A percentile compares a stretch with the other conserved stretches of the same genome.
These are phyloP conservation scores for Parastagonospora nodorum DNA, from an alignment of 2,329 filamentous ascomycete genomes.

Conservation along the genomic window DNA sequence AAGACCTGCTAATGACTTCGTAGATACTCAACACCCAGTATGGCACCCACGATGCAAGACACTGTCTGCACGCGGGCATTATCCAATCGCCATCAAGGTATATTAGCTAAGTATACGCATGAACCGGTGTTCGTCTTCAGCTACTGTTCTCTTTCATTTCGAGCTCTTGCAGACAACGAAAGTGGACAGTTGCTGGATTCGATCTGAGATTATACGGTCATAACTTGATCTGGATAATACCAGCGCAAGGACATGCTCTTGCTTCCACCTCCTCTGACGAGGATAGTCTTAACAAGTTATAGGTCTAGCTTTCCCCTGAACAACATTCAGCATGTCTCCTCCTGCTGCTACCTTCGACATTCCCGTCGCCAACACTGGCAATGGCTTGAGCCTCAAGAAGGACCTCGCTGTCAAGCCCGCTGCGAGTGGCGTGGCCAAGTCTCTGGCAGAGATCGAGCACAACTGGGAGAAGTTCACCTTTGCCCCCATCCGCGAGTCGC, in stretches of 20 bases:
- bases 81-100: slow-evolving; percentile 46
- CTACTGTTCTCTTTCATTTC: slow-evolving; percentile 3
- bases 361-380: slow-evolving; percentile 41
- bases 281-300: slow-evolving; percentile 36
- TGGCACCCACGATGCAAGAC: slow-evolving; percentile 37
- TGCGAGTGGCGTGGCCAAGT: slow-evolving; percentile 55
- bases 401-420: slow-evolving; percentile 55
- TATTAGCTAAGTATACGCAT: slow-evolving; percentile 48
- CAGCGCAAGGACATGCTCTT: slow-evolving; percentile 97
- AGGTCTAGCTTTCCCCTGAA: slow-evolving; percentile 44
- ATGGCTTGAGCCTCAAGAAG: slow-evolving; percentile 43
- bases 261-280: slow-evolving; percentile 50
- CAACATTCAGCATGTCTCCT: slow-evolving; percentile 68
- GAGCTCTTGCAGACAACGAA: neutral
- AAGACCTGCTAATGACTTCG: slow-evolving; percentile 24
- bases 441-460: slow-evolving; percentile 68
- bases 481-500: slow-evolving; percentile 84
- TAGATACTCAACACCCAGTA: slow-evolving; percentile 34
- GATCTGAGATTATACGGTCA: slow-evolving; percentile 90
- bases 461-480: slow-evolving; percentile 86
- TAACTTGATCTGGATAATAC: slow-evolving; percentile 99
- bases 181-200: slow-evolving; percentile 33
- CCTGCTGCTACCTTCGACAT: slow-evolving; percentile 67
- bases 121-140: slow-evolving; percentile 48
- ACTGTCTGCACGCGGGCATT: slow-evolving; percentile 40